Evolutionary conservation across 768 basidiomycete genomes (phyloP), one percentile per base, ranked within the genome.

Genomic region (Pleurotus tuber-regium): DNA sequence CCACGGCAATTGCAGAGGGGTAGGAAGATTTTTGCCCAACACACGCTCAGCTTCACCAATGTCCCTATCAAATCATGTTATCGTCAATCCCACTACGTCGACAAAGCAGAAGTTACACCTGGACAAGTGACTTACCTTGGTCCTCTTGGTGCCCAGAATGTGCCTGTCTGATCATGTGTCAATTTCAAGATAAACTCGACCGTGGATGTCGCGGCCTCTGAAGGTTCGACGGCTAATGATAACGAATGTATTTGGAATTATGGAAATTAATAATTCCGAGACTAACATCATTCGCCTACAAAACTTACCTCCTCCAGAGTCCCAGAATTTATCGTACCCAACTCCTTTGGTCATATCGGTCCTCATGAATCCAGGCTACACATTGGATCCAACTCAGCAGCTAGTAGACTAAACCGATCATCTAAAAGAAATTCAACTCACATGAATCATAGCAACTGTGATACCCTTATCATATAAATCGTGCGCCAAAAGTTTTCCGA

Each of bases 301-400:
- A 4, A 6, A 52, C 70, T 35, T 46, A 70, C 75, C 75, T 57
- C 75, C 76, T 35, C 73, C 74, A 1, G 67, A 57, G 12, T 76
- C 74, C 54, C 69, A 76, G 55, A 61, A 75, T 51, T 72, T 50
- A 52, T 77, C 74, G 53, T 70, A 73, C 0, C 76, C 75, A 9
- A 74, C 75, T 31, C 60, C 59, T 52, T 70, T 72, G 12, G 75
- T 77, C 75, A 73, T 69, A 39, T 75, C 72, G 1, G 74, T 77
- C 53, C 67, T 69, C 66, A 78, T 68, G 59, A 78, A 79, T 0
- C 76, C 75, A 18, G 76, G 76, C 73, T 77, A 52, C 8, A n/a
- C n/a, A n/a, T n/a, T n/a, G n/a, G n/a, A n/a, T n/a, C n/a, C n/a
- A n/a, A n/a, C n/a, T n/a, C n/a, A n/a, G n/a, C n/a, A n/a, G n/a